phyloP scores from a whole-genome alignment of 2,329 filamentous ascomycete genomes.

The Calonectria leucothoes region DNA sequence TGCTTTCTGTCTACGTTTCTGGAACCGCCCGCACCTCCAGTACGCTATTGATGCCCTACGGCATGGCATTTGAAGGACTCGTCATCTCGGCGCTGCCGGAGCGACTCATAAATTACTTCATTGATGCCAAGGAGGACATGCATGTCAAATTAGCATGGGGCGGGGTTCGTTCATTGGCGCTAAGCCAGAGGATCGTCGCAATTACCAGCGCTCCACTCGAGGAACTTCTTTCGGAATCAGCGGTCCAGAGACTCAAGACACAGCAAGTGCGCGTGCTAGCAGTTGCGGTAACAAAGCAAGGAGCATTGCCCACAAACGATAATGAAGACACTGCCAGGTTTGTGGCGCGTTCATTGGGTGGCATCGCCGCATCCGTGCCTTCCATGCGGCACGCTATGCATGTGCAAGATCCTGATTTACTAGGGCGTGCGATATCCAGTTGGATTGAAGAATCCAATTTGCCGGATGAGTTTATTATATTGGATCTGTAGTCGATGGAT shows the following conservation, averaged over 20 bases:
- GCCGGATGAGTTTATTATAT: background rate
- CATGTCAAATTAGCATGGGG: background rate
- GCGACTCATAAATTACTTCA: background rate
- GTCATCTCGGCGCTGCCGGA: background rate
- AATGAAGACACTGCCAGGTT: background rate
- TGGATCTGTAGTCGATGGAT: background rate
- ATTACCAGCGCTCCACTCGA: background rate
- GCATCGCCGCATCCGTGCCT: background rate
- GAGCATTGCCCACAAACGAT: background rate
- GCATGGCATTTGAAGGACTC: background rate
- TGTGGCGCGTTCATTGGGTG: background rate
- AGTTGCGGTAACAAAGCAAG: background rate
- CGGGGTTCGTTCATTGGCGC: background rate
- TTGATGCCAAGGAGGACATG: background rate
- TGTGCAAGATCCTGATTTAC: background rate
- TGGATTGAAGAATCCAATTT: background rate
- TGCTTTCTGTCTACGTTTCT: background rate
- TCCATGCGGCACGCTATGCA: background rate
- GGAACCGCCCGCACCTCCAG: background rate
- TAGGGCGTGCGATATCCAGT: background rate
- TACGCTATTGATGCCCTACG: background rate
- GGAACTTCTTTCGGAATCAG: background rate
- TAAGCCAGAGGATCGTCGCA: background rate
- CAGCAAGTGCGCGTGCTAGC: background rate
- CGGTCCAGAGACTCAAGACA: background rate